Conservation (phyloP, 2,329 filamentous ascomycete genomes). For the Xylariomycetidae sp. region DNA sequence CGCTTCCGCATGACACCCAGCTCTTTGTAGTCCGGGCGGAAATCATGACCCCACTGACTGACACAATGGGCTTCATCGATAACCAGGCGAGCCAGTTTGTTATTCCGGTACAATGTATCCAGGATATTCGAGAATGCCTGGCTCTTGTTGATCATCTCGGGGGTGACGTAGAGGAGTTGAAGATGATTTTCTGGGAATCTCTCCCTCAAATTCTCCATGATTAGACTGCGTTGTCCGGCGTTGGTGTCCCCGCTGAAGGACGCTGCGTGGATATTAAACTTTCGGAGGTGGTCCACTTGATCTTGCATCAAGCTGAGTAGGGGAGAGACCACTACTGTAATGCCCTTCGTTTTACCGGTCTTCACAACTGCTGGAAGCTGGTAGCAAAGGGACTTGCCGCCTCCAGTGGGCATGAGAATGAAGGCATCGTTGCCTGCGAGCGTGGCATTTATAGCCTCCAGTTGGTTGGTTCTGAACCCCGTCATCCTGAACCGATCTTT, state of each 20-base stretch:
- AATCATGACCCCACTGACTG: constrained; percentile 98
- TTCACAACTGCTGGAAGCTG: constrained; percentile 83
- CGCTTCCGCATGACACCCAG: constrained; percentile 67
- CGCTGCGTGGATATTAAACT: constrained; percentile 70
- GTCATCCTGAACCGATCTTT: constrained; percentile 78
- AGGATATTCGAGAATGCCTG: constrained; percentile 60
- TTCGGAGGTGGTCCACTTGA: constrained; percentile 77
- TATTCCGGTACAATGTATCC: constrained; percentile 58
- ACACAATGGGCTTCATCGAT: constrained; percentile 99
- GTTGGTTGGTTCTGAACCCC: constrained; percentile 84
- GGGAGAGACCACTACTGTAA: constrained; percentile 93
- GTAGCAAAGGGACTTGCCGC: constrained; percentile 95
- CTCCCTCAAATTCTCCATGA: constrained; percentile 59
- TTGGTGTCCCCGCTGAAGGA: constrained; percentile 74
- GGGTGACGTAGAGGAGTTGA: constrained; percentile 89
- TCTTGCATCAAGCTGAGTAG: constrained; percentile 95
- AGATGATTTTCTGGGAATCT: constrained; percentile 67
- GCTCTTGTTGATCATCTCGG: constrained; percentile 92
- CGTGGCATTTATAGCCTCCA: constrained; percentile 94
- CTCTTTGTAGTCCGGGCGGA: constrained; percentile 89
- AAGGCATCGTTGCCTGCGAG: constrained; percentile 84
- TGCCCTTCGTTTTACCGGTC: constrained; percentile 73
- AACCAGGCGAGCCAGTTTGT: constrained; percentile 80
- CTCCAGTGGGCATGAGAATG: constrained; percentile 95
- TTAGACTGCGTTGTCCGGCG: constrained; percentile 53